Base-by-base conservation (phyloP, 371 early-diverging fungal species). In the Synchytrium microbalum region DNA sequence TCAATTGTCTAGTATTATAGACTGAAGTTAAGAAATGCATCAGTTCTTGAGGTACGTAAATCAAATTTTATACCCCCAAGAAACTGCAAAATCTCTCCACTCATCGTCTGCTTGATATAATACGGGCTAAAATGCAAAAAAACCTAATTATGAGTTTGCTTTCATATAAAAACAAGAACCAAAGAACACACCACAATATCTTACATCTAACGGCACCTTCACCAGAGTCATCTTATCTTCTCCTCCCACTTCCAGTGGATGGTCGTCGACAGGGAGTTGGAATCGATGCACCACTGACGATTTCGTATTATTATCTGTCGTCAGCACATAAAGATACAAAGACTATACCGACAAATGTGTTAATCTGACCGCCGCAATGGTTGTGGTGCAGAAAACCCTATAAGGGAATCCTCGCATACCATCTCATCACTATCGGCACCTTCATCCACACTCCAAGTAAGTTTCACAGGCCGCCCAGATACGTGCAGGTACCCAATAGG, bases 141-240 rank as follows among this genome's bases (percentile, higher is more conserved):
- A 24, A 38, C 24, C 27, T 33, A 66, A 57, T 32, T 10, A 32
- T 13, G 30, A 0, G 32, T 26, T 55, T 60, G 68, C 75, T 61
- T 68, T 33, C 72, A 69, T 2, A 68, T 64, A 23, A 69, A 54
- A n/a, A 65, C 64, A 13, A 77, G 62, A 55, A 70, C 73, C 23
- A 52, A 24, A 0, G 69, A 33, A 33, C 14, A 29, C 33, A 69
- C 71, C 1, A 67, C 69, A 31, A 69, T 67, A 8, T 16, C 52
- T 59, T 3, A 68, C 55, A 27, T 72, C 69, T 24, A 24, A 2
- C n/a, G 32, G 52, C 32, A 14, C 23, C 30, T 54, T 30, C 23
- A n/a, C 51, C 59, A 1, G 30, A 27, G 32, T 26, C 38, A 23
- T 31, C 24, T 62, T 57, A 28, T 53, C 57, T 2, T 56, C 28